These are phyloP conservation scores for Phoenix roebelenii DNA, from an alignment of 176 grass and related monocot species.

Conservation along the genomic window DNA sequence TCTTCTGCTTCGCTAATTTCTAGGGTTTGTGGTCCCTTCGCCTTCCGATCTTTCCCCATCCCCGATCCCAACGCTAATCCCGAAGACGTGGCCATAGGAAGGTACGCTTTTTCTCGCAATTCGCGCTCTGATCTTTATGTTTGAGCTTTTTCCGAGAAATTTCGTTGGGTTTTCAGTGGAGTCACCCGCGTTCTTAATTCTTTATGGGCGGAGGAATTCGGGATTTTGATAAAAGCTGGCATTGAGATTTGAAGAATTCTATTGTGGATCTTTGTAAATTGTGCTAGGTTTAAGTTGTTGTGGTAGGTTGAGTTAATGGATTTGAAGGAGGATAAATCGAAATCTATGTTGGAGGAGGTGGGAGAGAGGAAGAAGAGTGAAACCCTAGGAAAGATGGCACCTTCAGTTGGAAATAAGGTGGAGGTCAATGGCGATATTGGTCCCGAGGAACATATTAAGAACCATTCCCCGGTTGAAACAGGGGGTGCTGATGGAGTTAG, in stretches of 20 bases:
- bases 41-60: too few species aligned
- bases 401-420: slow-evolving; percentile 1
- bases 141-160: too few species aligned
- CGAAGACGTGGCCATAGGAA: too few species aligned
- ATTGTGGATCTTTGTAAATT: too few species aligned
- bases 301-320: neutral
- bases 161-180: too few species aligned
- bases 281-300: too few species aligned
- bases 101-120: too few species aligned
- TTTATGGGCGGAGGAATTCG: neutral
- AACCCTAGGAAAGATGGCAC: slow-evolving; percentile 7
- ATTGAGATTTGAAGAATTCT: too few species aligned
- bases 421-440: slow-evolving; percentile 7
- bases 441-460: neutral
- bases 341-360: neutral
- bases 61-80: too few species aligned
- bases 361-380: neutral
- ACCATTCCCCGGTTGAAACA: neutral
- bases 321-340: neutral
- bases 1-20: too few species aligned
- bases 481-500: neutral
- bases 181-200: neutral
- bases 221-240: neutral
- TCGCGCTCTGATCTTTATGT: too few species aligned
- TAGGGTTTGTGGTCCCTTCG: too few species aligned